Conservation (phyloP, 768 basidiomycete genomes). For the Mycena polygramma region DNA sequence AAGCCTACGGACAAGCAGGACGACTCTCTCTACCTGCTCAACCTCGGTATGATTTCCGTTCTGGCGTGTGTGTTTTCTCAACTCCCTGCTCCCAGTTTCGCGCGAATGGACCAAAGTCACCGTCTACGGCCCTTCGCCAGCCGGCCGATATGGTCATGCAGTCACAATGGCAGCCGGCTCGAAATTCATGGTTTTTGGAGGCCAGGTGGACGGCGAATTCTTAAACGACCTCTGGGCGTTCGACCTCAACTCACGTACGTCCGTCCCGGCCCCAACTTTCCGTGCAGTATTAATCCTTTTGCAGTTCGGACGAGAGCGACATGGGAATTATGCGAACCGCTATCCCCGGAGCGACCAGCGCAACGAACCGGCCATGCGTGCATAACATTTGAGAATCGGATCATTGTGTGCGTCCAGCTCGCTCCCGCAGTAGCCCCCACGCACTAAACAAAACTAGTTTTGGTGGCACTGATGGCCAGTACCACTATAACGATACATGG, state of each 20-base stretch:
- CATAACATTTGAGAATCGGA: constrained; percentile 83
- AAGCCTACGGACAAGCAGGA: constrained; percentile 84
- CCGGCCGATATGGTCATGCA: constrained; percentile 95
- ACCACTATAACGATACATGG: constrained; percentile 99
- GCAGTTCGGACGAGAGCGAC: constrained; percentile 85
- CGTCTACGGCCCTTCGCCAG: constrained; percentile 81
- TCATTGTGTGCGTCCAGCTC: constrained; percentile 77
- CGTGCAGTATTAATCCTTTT: constrained; percentile 19
- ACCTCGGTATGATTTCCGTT: constrained; percentile 77
- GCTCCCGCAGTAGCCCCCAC: constrained; percentile 10
- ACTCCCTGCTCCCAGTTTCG: constrained; percentile 67
- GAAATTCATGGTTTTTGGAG: constrained; percentile 95
- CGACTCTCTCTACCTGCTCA: constrained; percentile 93
- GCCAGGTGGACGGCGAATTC: constrained; percentile 95
- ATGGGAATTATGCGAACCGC: constrained; percentile 86
- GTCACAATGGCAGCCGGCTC: constrained; percentile 89
- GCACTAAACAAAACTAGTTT: constrained; percentile 67
- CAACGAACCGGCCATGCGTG: constrained; percentile 94
- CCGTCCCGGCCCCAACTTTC: constrained; percentile 16
- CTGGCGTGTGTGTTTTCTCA: constrained; percentile 14
- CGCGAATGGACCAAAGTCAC: constrained; percentile 95
- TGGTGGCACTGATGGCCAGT: constrained; percentile 98
- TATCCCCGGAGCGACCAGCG: constrained; percentile 74
- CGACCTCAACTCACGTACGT: constrained; percentile 92
- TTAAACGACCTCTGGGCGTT: constrained; percentile 97